These are phyloP conservation scores for Edaphochlamys debaryana DNA, from an alignment of 139 green algal genomes.

Conservation along the genomic window DNA sequence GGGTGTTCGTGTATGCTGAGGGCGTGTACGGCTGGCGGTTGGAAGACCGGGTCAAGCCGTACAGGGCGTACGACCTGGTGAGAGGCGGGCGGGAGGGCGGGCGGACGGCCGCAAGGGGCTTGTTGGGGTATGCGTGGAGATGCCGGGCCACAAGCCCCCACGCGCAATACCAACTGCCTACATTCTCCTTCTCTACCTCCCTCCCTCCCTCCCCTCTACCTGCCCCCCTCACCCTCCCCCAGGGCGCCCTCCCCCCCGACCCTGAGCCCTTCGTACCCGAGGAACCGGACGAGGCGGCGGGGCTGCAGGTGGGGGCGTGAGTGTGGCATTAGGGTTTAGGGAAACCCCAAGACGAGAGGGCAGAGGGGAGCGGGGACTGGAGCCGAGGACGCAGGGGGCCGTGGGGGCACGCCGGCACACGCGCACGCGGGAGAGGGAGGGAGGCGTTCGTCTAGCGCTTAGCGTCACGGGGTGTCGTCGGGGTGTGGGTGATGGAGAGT, in stretches of 20 bases:
- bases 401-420: too few relatives aligned
- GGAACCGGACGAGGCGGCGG: constrained; percentile 25
- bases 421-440: too few relatives aligned
- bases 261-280: constrained; percentile 27
- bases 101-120: neutral
- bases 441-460: too few relatives aligned
- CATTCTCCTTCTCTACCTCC: neutral
- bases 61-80: constrained; percentile 34
- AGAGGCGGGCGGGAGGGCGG: too few relatives aligned
- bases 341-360: too few relatives aligned
- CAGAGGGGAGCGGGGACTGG: neutral
- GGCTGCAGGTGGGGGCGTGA: constrained; percentile 1
- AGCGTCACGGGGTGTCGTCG: too few relatives aligned
- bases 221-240: too few relatives aligned
- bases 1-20: constrained; percentile 32
- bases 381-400: neutral
- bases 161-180: neutral
- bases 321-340: too few relatives aligned
- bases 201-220: neutral
- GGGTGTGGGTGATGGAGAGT: too few relatives aligned
- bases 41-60: constrained; percentile 33
- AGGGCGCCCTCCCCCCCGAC: constrained; percentile 25
- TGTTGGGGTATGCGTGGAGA: neutral
- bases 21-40: constrained; percentile 38
- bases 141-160: neutral